Evolutionary conservation across 306 rosid genomes (phyloP), one percentile per base, ranked within the genome.

Genomic region (Urtica urens): DNA sequence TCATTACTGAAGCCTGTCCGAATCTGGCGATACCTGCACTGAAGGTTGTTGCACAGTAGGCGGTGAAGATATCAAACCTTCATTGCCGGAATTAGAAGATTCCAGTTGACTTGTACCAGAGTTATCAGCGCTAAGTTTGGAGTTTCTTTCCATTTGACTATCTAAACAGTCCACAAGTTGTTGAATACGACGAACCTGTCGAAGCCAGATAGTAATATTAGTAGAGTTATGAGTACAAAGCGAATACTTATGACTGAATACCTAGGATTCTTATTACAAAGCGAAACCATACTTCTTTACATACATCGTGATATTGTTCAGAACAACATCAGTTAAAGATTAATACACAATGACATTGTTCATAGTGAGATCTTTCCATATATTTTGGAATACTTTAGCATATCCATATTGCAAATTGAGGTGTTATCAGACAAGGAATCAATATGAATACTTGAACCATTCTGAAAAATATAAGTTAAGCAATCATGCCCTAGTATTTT

Each of bases 141-240:
- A 58, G 76, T 78, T 80, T 69, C 70, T 74, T 28, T 25, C 75
- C 64, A 76, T 87, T 18, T 83, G 68, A 31, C 68, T 41, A 49
- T 87, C 94, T 46, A 87, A 25, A 4, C 58, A 51, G 59, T 87
- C 94, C 49, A 87, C 94, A 0, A 67, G 60, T 49, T 70, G 62
- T 81, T 83, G 96, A 62, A 83, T 78, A 11, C 88, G 87, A 3
- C 70, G 76, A 23, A 88, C 94, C 96, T 83, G 79, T 58, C 38
- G 16, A 60, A 10, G 28, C 24, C 46, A 18, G 19, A 43, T 24
- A 6, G 27, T 21, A 21, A 63, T 64, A 26, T 40, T 12, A 22
- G n/a, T n/a, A n/a, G n/a, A 29, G 10, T 16, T 35, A 57, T 10
- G 54, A 59, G 54, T 51, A 53, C n/a, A n/a, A n/a, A n/a, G n/a